Conservation (phyloP, 306 rosid species). For the Vigna nakashimae region DNA sequence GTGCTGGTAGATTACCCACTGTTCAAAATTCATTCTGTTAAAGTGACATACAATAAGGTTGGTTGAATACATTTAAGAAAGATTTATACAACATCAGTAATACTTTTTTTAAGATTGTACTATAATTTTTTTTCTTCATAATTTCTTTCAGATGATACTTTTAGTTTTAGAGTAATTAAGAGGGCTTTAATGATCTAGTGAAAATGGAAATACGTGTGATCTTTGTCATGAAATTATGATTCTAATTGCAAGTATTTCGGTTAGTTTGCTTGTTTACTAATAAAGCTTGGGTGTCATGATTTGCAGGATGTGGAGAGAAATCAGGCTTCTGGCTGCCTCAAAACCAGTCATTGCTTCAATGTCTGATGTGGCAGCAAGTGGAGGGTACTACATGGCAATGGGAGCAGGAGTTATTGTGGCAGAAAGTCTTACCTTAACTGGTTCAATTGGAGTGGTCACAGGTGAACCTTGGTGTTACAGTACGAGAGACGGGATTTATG, state of each 20-base stretch:
- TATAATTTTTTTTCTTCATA: conserved; percentile 23
- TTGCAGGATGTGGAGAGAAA: conserved; percentile 98
- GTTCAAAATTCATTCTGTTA: conserved; percentile 37
- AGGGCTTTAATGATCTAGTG: conserved; percentile 9
- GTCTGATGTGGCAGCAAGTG: conserved; percentile 99
- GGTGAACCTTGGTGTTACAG: conserved; percentile 57
- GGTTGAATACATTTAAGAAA: conserved; percentile 26
- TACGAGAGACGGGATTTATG: conserved; percentile 7
- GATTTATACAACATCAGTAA: conserved; percentile 33
- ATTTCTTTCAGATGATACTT: conserved; percentile 10
- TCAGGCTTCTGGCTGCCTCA: conserved; percentile 88
- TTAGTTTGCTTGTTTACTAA: conserved; percentile 26
- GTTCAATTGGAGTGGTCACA: conserved; percentile 95
- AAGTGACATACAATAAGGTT: conserved; percentile 41
- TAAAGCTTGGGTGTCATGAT: conserved; percentile 34
- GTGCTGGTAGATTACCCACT: conserved; percentile 55
- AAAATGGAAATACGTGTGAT: conserved; percentile 35
- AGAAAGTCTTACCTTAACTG: conserved; percentile 91
- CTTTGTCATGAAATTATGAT: conserved; percentile 32
- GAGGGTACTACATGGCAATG: conserved; percentile 99
- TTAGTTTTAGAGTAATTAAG: conserved; percentile 25
- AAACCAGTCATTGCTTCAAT: conserved; percentile 96
- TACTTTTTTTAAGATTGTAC: conserved; percentile 23
- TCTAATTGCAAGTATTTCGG: conserved; percentile 31
- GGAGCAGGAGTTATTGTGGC: conserved; percentile 92